Conservation (phyloP, 345 rosid species). For the Odontarrhena argentea region DNA sequence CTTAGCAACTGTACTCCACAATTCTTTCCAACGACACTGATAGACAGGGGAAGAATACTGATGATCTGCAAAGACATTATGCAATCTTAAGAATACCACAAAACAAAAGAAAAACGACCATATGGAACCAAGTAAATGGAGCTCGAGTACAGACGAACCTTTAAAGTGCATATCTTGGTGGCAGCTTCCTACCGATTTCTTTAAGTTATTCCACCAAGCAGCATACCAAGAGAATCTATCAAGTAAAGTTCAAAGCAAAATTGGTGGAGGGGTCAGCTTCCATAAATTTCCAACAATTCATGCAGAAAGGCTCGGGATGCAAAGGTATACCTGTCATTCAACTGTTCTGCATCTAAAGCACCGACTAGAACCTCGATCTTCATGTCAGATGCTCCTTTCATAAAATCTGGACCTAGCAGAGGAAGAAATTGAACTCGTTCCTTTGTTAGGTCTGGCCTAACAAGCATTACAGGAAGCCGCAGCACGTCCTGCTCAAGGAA, state of each 20-base stretch:
- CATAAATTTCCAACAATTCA: constrained; percentile 18
- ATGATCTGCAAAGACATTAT: constrained; percentile 45
- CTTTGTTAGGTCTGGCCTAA: constrained; percentile 53
- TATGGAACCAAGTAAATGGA: constrained; percentile 21
- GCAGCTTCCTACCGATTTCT: constrained; percentile 41
- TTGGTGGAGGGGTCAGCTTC: constrained; percentile 15
- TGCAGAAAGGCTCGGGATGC: constrained; percentile 16
- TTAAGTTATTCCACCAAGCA: constrained; percentile 55
- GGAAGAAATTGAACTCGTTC: constrained; percentile 47
- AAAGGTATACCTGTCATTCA: constrained; percentile 53
- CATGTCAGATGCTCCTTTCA: constrained; percentile 45
- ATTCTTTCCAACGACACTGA: constrained; percentile 54
- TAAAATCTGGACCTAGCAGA: constrained; percentile 43
- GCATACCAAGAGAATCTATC: constrained; percentile 62
- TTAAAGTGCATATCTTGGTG: constrained; percentile 42
- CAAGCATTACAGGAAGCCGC: constrained; percentile 69
- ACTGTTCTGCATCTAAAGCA: constrained; percentile 48
- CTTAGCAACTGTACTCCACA: constrained; percentile 57
- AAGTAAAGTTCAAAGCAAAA: constrained; percentile 33
- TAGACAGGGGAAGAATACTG: constrained; percentile 42
- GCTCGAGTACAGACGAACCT: constrained; percentile 45
- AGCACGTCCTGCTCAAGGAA: constrained; percentile 60
- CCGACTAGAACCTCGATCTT: constrained; percentile 41
- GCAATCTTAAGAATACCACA: constrained; percentile 27
- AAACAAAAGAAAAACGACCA: background rate